phyloP scores from a whole-genome alignment of 1,284 basidiomycete species.

The Ceratobasidium sp. region DNA sequence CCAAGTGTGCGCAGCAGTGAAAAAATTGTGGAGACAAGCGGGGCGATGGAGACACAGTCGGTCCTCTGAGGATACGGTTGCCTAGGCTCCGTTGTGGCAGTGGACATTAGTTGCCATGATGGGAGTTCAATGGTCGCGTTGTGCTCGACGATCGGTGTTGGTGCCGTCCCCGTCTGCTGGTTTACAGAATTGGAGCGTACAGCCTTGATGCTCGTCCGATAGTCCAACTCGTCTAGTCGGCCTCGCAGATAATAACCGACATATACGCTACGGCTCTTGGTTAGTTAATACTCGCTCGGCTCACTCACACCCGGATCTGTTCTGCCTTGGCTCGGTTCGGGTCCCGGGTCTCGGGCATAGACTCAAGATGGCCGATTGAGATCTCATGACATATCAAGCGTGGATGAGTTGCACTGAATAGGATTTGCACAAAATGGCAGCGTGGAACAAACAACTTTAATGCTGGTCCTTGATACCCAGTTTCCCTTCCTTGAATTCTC shows the following conservation, averaged over 20 bases:
- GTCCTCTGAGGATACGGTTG: not conserved
- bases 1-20: not conserved
- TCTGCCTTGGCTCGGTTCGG: not conserved
- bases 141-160: not conserved
- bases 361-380: not conserved
- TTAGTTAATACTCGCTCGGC: not conserved
- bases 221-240: not conserved
- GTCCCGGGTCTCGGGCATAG: not conserved
- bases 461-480: slow-evolving; percentile 34
- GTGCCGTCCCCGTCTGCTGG: not conserved
- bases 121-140: too few species aligned
- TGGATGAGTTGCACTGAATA: not conserved
- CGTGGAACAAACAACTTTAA: not conserved
- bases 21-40: not conserved
- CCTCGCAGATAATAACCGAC: not conserved
- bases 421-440: not conserved
- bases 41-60: not conserved
- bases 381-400: not conserved
- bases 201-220: not conserved
- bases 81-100: not conserved
- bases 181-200: not conserved
- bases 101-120: too few species aligned
- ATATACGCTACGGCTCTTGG: not conserved
- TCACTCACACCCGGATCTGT: not conserved
- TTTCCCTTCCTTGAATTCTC: slow-evolving; percentile 43